Percentiles rank a stretch among this genome's conserved stretches.
These are phyloP conservation scores for Chrysoporthe puriensis DNA, from an alignment of 2,329 filamentous ascomycete genomes.

Conservation along the genomic window DNA sequence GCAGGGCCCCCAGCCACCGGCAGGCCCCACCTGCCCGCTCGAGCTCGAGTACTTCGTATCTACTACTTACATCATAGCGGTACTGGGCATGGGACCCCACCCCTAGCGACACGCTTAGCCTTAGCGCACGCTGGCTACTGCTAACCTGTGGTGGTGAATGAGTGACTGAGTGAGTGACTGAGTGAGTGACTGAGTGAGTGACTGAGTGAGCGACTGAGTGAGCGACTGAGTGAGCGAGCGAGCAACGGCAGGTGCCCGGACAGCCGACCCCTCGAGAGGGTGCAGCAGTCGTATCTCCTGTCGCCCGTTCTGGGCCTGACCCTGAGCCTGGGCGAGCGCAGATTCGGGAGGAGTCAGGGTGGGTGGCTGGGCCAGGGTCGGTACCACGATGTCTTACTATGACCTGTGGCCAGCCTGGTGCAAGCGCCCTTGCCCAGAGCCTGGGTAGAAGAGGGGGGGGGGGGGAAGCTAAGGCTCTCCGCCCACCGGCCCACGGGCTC, in stretches of 20 bases:
- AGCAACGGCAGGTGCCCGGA: too few species aligned
- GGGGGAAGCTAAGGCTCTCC: not conserved
- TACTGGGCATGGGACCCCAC: not conserved
- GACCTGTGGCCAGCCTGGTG: not conserved
- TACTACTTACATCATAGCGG: not conserved
- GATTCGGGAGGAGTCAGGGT: not conserved
- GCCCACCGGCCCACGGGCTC: too few species aligned
- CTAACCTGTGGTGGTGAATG: not conserved
- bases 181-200: too few species aligned
- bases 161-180: too few species aligned
- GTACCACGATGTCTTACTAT: not conserved
- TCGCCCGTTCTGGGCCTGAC: too few species aligned
- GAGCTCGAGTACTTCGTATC: slow-evolving; percentile 3
- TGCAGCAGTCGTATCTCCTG: too few species aligned
- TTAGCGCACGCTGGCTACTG: not conserved
- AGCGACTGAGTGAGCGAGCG: too few species aligned
- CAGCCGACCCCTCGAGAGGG: too few species aligned
- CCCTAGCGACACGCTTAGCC: slow-evolving; percentile 5
- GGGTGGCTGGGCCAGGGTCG: not conserved
- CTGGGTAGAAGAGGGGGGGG: not conserved
- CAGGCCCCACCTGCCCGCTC: slow-evolving; percentile 3
- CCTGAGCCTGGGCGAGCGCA: too few species aligned
- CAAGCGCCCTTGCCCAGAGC: not conserved
- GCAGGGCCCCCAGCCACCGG: slow-evolving; percentile 6
- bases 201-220: too few species aligned